phyloP scores from a whole-genome alignment of 2,329 filamentous ascomycete genomes.

The Epichloe festucae region DNA sequence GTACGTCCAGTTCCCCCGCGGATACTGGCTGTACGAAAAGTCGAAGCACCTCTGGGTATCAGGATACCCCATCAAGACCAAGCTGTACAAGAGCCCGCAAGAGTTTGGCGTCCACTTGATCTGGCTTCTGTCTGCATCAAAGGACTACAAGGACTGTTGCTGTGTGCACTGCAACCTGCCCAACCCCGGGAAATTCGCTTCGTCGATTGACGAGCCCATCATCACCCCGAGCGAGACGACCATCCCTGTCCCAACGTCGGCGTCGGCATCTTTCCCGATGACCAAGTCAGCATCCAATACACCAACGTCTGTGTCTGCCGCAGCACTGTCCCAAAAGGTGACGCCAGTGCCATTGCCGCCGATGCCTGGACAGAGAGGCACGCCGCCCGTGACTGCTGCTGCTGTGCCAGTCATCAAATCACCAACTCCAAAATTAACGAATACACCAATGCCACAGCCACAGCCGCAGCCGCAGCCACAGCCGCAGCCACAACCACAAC shows the following conservation, averaged over 20 bases:
- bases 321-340: constrained; percentile 13
- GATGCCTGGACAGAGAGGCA: constrained; percentile 21
- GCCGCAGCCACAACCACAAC: constrained; percentile 2
- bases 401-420: background rate
- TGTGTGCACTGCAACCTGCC: constrained; percentile 34
- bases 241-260: constrained; percentile 4
- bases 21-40: constrained; percentile 35
- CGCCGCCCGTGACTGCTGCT: constrained; percentile 14
- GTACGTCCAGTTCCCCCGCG: constrained; percentile 29
- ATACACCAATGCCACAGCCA: constrained; percentile 3
- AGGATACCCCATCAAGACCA: constrained; percentile 34
- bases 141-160: constrained; percentile 35
- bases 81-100: constrained; percentile 38
- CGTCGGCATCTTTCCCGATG: constrained; percentile 3
- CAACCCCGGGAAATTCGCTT: constrained; percentile 12
- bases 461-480: background rate
- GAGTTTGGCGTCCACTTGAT: constrained; percentile 40
- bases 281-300: constrained; percentile 2
- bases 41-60: constrained; percentile 37
- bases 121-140: constrained; percentile 36
- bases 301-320: constrained; percentile 4
- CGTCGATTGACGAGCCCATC: constrained; percentile 12
- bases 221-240: constrained; percentile 9
- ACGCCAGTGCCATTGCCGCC: constrained; percentile 25
- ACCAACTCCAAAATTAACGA: constrained; percentile 6